Evolutionary conservation across 768 basidiomycete species (phyloP), one percentile per base, ranked within the genome.

Genomic region (Leccinum fibrillosum): DNA sequence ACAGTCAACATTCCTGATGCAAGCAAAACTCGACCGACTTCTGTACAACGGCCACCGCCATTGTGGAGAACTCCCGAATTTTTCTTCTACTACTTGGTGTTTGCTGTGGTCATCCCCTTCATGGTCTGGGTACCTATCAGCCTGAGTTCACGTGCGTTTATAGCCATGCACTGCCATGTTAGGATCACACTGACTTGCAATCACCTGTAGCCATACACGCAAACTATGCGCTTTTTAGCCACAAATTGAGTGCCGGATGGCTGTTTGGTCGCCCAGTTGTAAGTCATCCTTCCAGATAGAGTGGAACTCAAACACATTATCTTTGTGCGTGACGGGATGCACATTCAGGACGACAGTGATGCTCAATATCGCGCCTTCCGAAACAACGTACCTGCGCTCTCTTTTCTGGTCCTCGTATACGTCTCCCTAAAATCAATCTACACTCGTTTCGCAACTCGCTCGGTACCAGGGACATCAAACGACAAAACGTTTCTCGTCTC

Each of bases 351-450:
- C 72, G 91, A 89, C 67, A 93, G 91, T 61, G 97, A 98, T 66
- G 76, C 80, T 0, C 97, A 98, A 76, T 98, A 94, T 69, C 88
- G 89, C 25, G 82, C 86, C 3, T 97, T 99, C 73, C 84, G 97
- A 39, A 78, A 81, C 64, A 92, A 94, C 69, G 69, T 98, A 49
- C 83, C 87, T 5, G 71, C 86, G 5, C 80, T 98, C 4, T 25
- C 66, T 37, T 44, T 69, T 44, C 76, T 90, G 28, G 74, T 77
- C 15, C 57, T 74, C 26, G 64, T 79, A n/a, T 89, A 88, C 69
- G 74, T 94, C 19, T 60, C 72, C 23, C 62, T 83, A 52, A 88
- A 88, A 66, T 76, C 71, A 25, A 28, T 83, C n/a, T 84, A 83
- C 61, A 75, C 72, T 58, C 75, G 57, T 49, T 62, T 57, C 67